These are phyloP conservation scores for Geosmithia flava DNA, from an alignment of 2,329 filamentous ascomycete species.

Conservation along the genomic window DNA sequence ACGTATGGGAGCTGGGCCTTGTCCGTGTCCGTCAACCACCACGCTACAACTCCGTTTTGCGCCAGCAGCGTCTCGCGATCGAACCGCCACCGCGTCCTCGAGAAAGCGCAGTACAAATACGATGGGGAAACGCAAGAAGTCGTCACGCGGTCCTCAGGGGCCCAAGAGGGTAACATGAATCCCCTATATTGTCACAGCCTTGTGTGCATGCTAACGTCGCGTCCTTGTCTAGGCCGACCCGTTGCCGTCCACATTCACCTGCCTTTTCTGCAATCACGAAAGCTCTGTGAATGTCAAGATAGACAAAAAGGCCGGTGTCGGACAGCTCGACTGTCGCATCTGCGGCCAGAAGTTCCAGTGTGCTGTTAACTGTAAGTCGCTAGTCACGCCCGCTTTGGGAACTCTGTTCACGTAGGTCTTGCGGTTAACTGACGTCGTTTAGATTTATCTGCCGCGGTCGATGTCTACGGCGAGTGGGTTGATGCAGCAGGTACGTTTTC, in stretches of 20 bases:
- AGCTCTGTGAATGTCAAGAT: conserved; percentile 83
- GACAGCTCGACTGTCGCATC: conserved; percentile 77
- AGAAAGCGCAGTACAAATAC: conserved; percentile 1
- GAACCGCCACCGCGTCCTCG: not conserved
- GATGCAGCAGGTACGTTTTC: conserved; percentile 55
- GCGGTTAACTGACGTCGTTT: conserved; percentile 5
- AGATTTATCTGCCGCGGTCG: conserved; percentile 85
- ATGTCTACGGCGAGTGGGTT: conserved; percentile 97
- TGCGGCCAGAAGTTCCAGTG: conserved; percentile 93
- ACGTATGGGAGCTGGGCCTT: not conserved
- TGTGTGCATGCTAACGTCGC: not conserved
- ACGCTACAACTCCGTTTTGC: not conserved
- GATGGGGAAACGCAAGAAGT: conserved; percentile 94
- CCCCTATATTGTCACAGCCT: not conserved
- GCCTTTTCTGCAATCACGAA: conserved; percentile 97
- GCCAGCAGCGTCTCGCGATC: not conserved
- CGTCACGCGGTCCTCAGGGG: conserved; percentile 66
- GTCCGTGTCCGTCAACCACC: not conserved
- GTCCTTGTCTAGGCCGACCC: conserved; percentile 46
- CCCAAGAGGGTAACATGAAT: conserved; percentile 59
- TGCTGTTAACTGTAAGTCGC: conserved; percentile 68
- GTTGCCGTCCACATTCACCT: conserved; percentile 77
- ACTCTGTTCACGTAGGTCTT: not conserved
- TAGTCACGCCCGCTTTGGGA: conserved; percentile 1
- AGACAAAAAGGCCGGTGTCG: conserved; percentile 84